Base-by-base conservation (phyloP, 2,329 filamentous ascomycete species). In the Aspergillus sp. region DNA sequence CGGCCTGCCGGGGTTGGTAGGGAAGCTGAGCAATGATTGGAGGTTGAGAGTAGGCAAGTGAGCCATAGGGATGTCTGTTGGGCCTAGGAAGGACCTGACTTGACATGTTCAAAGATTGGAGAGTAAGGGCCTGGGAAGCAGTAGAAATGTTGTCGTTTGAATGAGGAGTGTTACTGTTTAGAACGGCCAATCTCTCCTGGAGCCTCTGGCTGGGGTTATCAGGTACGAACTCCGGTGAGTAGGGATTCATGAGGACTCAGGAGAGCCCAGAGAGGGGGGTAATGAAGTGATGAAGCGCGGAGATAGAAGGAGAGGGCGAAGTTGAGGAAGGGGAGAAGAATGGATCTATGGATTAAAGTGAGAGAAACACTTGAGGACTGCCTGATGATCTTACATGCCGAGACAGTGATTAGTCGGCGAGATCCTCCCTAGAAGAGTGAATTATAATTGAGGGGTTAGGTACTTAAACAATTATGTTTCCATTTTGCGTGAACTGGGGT, bases 221-320 rank as follows among this genome's bases (percentile, higher is more conserved):
- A 46, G 50, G 44, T 21, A 56, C 52, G 15, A 59, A 56, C 15
- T 43, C 25, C 27, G 56, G 47, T 6, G 47, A 43, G 25, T 55
- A 52, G 15, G 52, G 52, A 44, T 59, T 52, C 57, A 59, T 59
- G 11, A 45, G 31, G 31, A 17, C 3, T 19, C 19, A 23, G 4
- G 33, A 46, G 27, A 33, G 12, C 7, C 15, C 12, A 14, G 12
- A 12, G 48, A 37, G 19, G 23, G 23, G 51, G 33, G 21, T n/a
- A 39, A 50, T 44, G 39, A 17, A 41, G 48, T 15, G 15, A 33
- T 48, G 49, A 40, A 40, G 17, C 27, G 45, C 7, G 21, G 56
- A 37, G 14, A 37, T 14, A n/a, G 33, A 27, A 40, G 17, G 31
- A 37, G 52, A 33, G 9, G 17, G 35, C 5, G 4, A n/a, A 39